Base-by-base conservation (phyloP, 768 basidiomycete species). In the Clavulina sp. region DNA sequence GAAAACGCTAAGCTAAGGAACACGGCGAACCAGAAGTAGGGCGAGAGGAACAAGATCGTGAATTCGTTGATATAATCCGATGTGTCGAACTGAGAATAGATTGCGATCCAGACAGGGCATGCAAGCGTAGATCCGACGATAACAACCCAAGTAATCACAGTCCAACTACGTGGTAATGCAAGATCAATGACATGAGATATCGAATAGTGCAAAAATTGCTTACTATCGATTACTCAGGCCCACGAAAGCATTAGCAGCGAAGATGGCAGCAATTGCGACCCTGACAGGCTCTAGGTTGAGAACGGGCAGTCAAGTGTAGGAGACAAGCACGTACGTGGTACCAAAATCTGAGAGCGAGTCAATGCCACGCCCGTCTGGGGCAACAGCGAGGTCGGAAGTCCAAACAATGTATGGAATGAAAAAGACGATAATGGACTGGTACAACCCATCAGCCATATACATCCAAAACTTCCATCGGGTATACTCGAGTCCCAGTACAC, bases 381-480 rank as follows among this genome's bases (percentile, higher is more conserved):
- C 81, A 1, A 73, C 65, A 2, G 78, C 70, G 16, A 72, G 64
- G 3, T 80, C 81, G 16, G 80, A 62, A 0, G 73, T 73, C 79
- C 84, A 84, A 21, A 73, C 75, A 41, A 78, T 40, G 62, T 76
- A 95, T 0, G 92, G 87, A 59, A 96, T 71, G 69, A 83, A 92
- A 68, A 81, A 91, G 30, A 89, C 76, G 53, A 87, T 75, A 0
- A 69, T 77, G 0, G 91, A 93, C 61, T 97, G 93, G 65, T 95
- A 96, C 31, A 96, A 66, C 26, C 92, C 92, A 62, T 97, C 93
- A 4, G 76, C 63, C 85, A 96, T 95, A 66, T 91, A 95, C 51
- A 81, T 62, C 88, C 89, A 96, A 68, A 97, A 97, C 67, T 85
- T 89, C 49, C 69, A 56, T 6, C 87, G 77, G 18, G 91, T 95